Percentiles rank a stretch among this genome's conserved stretches.
Evolutionary conservation across 441 rosid genomes (phyloP).

Genomic region (Croton setiger): DNA sequence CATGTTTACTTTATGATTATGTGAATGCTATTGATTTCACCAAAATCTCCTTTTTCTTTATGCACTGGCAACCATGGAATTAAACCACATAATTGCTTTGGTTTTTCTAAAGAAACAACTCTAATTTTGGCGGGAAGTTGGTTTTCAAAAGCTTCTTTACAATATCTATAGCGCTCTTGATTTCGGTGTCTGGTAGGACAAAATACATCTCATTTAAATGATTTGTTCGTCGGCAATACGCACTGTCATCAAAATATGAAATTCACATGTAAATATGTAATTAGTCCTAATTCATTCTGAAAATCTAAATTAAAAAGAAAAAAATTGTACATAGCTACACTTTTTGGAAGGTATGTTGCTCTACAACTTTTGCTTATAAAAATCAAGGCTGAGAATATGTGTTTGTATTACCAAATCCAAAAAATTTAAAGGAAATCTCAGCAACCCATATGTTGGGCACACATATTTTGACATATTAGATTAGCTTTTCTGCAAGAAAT

Average conservation of each 20-base stretch:
- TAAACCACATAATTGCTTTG: not conserved
- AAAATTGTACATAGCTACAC: not conserved
- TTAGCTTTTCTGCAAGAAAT: not conserved
- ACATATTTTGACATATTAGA: constrained; percentile 24
- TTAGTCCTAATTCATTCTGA: too few relatives aligned
- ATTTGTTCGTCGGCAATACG: too few relatives aligned
- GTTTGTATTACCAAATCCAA: not conserved
- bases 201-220: too few relatives aligned
- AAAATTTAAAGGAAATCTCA: constrained; percentile 16
- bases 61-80: constrained; percentile 12
- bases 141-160: not conserved
- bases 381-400: not conserved
- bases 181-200: too few relatives aligned
- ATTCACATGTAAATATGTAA: too few relatives aligned
- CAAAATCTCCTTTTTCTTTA: constrained; percentile 3
- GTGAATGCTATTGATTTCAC: constrained; percentile 4
- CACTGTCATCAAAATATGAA: too few relatives aligned
- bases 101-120: not conserved
- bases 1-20: not conserved
- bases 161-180: not conserved
- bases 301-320: too few relatives aligned
- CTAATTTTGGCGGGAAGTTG: constrained; percentile 5
- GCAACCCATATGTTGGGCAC: constrained; percentile 26
- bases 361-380: constrained; percentile 8
- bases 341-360: constrained; percentile 8